phyloP scores from a whole-genome alignment of 352 stramenopile genomes.

The Globisporangium camurandrum region DNA sequence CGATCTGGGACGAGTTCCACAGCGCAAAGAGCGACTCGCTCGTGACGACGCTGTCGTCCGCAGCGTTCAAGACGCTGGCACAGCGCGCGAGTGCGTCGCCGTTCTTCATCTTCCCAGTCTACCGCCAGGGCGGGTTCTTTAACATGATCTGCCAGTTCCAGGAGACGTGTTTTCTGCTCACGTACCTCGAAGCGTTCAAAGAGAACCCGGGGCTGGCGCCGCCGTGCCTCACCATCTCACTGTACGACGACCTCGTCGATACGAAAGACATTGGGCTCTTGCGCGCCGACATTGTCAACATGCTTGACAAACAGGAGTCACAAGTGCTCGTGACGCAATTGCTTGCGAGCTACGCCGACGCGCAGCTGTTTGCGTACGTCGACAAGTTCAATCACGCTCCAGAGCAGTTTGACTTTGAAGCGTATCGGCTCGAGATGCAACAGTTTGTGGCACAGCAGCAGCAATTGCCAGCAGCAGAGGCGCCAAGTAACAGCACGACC shows the following conservation, averaged over 20 bases:
- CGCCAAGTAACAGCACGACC: no score
- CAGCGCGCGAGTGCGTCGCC: slow-evolving; percentile 44
- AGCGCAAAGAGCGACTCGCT: slow-evolving; percentile 64
- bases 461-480: background rate
- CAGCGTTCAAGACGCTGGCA: slow-evolving; percentile 35
- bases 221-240: slow-evolving; percentile 73
- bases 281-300: slow-evolving; percentile 79
- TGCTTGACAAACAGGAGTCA: slow-evolving; percentile 81
- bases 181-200: slow-evolving; percentile 84
- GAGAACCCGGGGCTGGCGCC: slow-evolving; percentile 69
- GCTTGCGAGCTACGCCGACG: slow-evolving; percentile 57
- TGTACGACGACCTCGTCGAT: slow-evolving; percentile 67
- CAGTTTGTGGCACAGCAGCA: slow-evolving; percentile 5
- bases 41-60: slow-evolving; percentile 32
- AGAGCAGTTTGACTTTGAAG: slow-evolving; percentile 80
- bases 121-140: slow-evolving; percentile 80
- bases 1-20: slow-evolving; percentile 81
- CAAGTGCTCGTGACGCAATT: slow-evolving; percentile 56
- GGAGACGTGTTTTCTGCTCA: slow-evolving; percentile 83
- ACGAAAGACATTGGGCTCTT: slow-evolving; percentile 70
- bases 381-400: slow-evolving; percentile 84
- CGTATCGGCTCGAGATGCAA: slow-evolving; percentile 50
- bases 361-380: slow-evolving; percentile 60
- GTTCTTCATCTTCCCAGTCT: slow-evolving; percentile 81
- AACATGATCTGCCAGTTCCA: slow-evolving; percentile 88